These are phyloP conservation scores for Saccharomyces paradoxus DNA, from an alignment of 805 yeast species.

Conservation along the genomic window DNA sequence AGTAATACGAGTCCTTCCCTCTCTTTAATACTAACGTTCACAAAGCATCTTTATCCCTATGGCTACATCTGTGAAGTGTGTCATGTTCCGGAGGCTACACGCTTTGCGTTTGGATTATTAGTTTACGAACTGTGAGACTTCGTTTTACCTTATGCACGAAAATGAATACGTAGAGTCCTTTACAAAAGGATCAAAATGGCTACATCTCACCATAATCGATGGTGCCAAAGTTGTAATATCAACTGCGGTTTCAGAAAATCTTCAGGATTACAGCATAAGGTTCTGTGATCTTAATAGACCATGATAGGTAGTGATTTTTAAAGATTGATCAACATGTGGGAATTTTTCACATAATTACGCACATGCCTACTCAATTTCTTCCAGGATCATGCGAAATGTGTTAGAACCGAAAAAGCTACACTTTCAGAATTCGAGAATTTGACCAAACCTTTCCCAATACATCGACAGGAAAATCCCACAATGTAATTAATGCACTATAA, in stretches of 20 bases:
- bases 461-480: too few species aligned
- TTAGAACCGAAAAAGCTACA: too few species aligned
- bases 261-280: too few species aligned
- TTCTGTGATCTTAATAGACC: background rate
- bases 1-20: background rate
- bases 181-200: background rate
- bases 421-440: too few species aligned
- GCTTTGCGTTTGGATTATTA: background rate
- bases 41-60: background rate
- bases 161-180: background rate
- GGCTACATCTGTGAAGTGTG: background rate
- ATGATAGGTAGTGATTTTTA: too few species aligned
- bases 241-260: background rate
- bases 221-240: background rate
- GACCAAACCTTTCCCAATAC: too few species aligned
- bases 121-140: background rate
- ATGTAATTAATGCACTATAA: too few species aligned
- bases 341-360: too few species aligned
- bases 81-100: background rate
- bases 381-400: too few species aligned
- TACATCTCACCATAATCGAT: background rate
- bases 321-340: too few species aligned
- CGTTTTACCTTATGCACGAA: background rate
- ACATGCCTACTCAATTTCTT: too few species aligned
- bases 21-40: background rate